Conservation (phyloP, 2,329 filamentous ascomycete species). For the Paramyrothecium sp. region DNA sequence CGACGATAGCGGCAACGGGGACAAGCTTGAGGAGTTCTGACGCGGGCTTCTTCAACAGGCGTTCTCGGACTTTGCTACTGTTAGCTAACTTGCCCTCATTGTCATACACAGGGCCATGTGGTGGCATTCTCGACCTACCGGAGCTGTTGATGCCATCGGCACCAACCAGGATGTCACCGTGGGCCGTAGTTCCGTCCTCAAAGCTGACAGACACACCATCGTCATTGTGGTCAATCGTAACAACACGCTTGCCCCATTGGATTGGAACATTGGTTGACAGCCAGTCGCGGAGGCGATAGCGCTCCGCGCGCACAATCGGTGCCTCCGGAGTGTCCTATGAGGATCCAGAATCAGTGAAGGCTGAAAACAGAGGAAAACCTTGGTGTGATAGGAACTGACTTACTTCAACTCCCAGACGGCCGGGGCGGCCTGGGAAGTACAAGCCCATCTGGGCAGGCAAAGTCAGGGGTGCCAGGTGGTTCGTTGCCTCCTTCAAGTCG, state of each 20-base stretch:
- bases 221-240: slow-evolving; percentile 28
- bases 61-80: slow-evolving; percentile 22
- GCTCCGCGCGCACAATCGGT: slow-evolving; percentile 27
- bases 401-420: neutral
- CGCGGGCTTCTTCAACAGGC: slow-evolving; percentile 20
- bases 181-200: slow-evolving; percentile 37
- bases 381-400: neutral
- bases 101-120: neutral
- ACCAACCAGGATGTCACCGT: slow-evolving; percentile 44
- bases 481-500: slow-evolving; percentile 12
- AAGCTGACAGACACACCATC: slow-evolving; percentile 38
- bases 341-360: neutral
- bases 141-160: slow-evolving; percentile 42
- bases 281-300: slow-evolving; percentile 16
- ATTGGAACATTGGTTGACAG: slow-evolving; percentile 23
- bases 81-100: slow-evolving; percentile 2
- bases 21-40: slow-evolving; percentile 22
- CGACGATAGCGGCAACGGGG: slow-evolving; percentile 23
- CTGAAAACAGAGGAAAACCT: neutral
- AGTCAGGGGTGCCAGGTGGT: slow-evolving; percentile 19
- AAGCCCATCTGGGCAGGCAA: slow-evolving; percentile 19
- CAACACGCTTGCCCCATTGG: slow-evolving; percentile 37
- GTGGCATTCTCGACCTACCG: slow-evolving; percentile 16
- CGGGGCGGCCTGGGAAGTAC: slow-evolving; percentile 3
- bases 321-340: slow-evolving; percentile 3